phyloP scores from a whole-genome alignment of 2,329 filamentous ascomycete genomes.

The Metarhizium anisopliae region DNA sequence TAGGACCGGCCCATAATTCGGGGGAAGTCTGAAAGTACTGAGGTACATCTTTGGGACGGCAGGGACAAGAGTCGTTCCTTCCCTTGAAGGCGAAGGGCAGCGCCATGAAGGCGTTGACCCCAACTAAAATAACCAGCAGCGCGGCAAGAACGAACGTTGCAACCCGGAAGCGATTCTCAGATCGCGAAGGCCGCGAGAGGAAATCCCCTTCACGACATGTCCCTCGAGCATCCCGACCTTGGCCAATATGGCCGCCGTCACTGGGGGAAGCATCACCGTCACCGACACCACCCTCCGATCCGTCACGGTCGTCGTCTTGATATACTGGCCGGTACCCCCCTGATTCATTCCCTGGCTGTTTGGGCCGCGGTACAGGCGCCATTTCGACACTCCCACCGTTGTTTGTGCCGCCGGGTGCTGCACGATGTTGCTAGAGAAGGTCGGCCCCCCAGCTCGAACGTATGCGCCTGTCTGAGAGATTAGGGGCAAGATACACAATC shows the following conservation, averaged over 20 bases:
- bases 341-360: conserved; percentile 7
- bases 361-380: conserved; percentile 4
- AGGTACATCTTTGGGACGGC: conserved; percentile 35
- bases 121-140: conserved; percentile 27
- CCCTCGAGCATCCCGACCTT: not conserved
- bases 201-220: not conserved
- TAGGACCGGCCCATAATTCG: conserved; percentile 54
- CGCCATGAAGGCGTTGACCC: conserved; percentile 26
- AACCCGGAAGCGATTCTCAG: conserved; percentile 20
- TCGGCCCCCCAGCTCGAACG: not conserved
- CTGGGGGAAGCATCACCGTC: not conserved
- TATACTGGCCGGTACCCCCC: conserved; percentile 24
- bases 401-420: not conserved
- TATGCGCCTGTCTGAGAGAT: not conserved
- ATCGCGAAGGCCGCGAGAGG: conserved; percentile 8
- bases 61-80: conserved; percentile 18
- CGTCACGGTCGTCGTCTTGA: conserved; percentile 20
- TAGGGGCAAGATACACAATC: too few species aligned
- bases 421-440: not conserved
- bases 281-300: not conserved
- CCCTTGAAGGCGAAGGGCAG: conserved; percentile 21
- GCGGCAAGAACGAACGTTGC: conserved; percentile 23
- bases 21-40: conserved; percentile 56
- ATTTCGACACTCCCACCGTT: not conserved
- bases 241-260: not conserved